A percentile compares a stretch with the other conserved stretches of the same genome.
Conservation (phyloP, 768 basidiomycete species). For the Trametes sanguinea region DNA sequence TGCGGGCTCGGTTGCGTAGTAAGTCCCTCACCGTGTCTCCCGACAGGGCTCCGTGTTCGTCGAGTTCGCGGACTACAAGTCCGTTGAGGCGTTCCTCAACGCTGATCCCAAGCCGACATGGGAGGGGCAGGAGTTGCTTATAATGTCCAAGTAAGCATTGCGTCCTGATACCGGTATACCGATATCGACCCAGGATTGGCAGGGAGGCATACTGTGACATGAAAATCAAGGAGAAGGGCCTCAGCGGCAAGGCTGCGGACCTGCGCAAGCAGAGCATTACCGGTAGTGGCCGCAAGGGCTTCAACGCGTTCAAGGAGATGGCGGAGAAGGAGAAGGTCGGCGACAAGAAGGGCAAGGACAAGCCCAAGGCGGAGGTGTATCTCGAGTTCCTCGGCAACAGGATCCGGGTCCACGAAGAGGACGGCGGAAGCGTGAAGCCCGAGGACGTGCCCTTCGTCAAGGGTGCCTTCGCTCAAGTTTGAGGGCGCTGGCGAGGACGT, state of each 20-base stretch:
- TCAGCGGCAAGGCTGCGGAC: constrained; percentile 70
- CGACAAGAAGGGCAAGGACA: constrained; percentile 33
- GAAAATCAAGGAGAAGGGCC: constrained; percentile 95
- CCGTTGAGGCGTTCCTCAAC: constrained; percentile 73
- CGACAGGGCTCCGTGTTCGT: constrained; percentile 86
- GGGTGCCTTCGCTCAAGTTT: constrained; percentile 51
- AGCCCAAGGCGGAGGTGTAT: constrained; percentile 55
- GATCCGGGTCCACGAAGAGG: constrained; percentile 62
- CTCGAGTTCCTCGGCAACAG: constrained; percentile 77
- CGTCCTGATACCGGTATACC: not conserved
- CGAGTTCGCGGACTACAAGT: constrained; percentile 76
- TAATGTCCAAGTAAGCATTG: constrained; percentile 80
- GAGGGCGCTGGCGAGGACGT: constrained; percentile 57
- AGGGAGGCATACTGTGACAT: constrained; percentile 90
- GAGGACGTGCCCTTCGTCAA: constrained; percentile 46
- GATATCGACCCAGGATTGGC: not conserved
- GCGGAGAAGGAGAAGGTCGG: constrained; percentile 31
- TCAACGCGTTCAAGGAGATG: constrained; percentile 82
- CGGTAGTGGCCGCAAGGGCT: constrained; percentile 50
- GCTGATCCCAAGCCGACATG: constrained; percentile 82
- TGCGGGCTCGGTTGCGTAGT: not conserved
- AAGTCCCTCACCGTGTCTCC: not conserved
- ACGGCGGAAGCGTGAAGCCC: constrained; percentile 44
- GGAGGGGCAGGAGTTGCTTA: constrained; percentile 72
- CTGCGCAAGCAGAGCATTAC: constrained; percentile 58